These are phyloP conservation scores for Cordyceps militaris DNA, from an alignment of 2,329 filamentous ascomycete species.

Conservation along the genomic window DNA sequence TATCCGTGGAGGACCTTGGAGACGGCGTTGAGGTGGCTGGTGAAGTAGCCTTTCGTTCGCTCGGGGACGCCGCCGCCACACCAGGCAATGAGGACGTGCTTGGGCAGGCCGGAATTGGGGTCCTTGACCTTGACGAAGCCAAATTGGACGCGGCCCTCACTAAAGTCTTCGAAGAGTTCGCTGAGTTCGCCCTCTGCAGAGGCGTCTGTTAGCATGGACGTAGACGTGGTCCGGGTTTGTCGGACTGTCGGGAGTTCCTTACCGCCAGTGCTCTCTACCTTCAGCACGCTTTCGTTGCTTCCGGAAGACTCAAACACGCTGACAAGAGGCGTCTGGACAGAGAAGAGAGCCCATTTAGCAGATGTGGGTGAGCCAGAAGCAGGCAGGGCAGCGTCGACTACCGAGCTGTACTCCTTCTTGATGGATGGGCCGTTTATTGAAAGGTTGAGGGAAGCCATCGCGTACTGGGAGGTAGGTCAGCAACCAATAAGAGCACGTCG, in stretches of 20 bases:
- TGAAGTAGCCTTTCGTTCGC: conserved; percentile 96
- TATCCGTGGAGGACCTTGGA: conserved; percentile 93
- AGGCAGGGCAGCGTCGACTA: conserved; percentile 45
- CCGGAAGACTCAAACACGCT: conserved; percentile 87
- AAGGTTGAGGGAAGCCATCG: conserved; percentile 74
- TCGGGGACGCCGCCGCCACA: conserved; percentile 98
- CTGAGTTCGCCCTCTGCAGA: conserved; percentile 75
- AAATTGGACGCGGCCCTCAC: conserved; percentile 92
- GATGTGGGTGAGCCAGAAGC: conserved; percentile 67
- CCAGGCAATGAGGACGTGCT: conserved; percentile 91
- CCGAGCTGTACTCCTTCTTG: conserved; percentile 65
- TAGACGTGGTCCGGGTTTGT: neutral
- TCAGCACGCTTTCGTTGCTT: conserved; percentile 87
- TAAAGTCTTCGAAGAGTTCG: conserved; percentile 92
- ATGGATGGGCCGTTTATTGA: conserved; percentile 78
- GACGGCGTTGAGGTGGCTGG: conserved; percentile 82
- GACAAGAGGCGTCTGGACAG: conserved; percentile 82
- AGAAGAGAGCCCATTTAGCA: conserved; percentile 89
- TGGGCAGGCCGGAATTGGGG: conserved; percentile 80
- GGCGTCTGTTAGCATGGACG: conserved; percentile 16
- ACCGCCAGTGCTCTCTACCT: conserved; percentile 90
- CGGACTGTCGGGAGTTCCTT: conserved; percentile 19
- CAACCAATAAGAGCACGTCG: neutral
- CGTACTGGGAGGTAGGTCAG: conserved; percentile 18
- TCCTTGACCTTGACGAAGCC: conserved; percentile 96